These are phyloP conservation scores for Basidioascus undulatus DNA, from an alignment of 768 basidiomycete species.

Conservation along the genomic window DNA sequence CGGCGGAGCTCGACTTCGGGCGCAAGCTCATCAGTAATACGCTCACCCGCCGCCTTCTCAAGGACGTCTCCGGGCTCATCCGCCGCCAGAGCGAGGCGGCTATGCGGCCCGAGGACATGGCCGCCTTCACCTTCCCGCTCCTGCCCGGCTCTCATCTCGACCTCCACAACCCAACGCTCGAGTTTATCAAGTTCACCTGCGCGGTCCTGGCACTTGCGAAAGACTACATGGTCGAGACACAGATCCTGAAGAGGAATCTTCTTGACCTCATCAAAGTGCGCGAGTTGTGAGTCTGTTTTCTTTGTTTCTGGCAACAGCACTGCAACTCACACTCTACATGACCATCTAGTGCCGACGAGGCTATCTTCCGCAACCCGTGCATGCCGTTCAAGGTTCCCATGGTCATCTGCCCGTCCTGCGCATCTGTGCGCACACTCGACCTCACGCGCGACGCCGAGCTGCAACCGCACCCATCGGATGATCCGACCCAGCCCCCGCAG, in stretches of 20 bases:
- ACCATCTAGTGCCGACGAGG: constrained; percentile 52
- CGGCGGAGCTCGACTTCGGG: constrained; percentile 40
- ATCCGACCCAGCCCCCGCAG: too few relatives aligned
- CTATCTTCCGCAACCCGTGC: constrained; percentile 75
- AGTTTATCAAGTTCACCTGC: constrained; percentile 68
- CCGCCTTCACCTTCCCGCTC: constrained; percentile 46
- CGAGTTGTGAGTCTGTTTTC: constrained; percentile 29
- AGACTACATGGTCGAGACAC: constrained; percentile 67
- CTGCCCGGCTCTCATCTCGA: constrained; percentile 68
- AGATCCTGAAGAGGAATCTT: constrained; percentile 64
- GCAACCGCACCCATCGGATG: not conserved
- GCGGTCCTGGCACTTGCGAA: constrained; percentile 54
- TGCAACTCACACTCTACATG: too few relatives aligned
- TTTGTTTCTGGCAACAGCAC: too few relatives aligned
- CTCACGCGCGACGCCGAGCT: constrained; percentile 80
- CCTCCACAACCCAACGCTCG: constrained; percentile 54
- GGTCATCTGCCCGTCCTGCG: constrained; percentile 65
- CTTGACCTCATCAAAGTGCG: constrained; percentile 66
- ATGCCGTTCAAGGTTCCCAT: constrained; percentile 60
- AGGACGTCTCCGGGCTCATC: constrained; percentile 23
- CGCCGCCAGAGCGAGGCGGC: not conserved
- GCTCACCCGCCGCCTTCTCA: constrained; percentile 58
- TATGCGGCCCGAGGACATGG: constrained; percentile 29
- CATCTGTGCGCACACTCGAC: constrained; percentile 68
- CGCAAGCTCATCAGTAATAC: constrained; percentile 53